Conservation (phyloP, 192 early-diverging fungal genomes). For the Entophlyctis luteolus region DNA sequence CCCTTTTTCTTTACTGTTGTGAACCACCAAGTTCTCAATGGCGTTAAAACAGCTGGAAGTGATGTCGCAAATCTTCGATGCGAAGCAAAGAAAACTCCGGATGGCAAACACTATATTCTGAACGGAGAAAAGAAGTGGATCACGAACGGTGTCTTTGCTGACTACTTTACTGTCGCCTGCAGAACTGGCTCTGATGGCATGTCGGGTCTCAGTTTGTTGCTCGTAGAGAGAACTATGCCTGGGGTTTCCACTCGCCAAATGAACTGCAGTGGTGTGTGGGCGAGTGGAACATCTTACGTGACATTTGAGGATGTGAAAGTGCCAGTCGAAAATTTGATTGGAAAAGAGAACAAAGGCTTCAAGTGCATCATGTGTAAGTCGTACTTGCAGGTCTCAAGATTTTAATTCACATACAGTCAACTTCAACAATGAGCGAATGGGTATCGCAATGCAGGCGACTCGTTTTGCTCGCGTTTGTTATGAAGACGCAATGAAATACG, state of each 20-base stretch:
- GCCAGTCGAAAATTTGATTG: slow-evolving; percentile 78
- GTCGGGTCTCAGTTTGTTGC: slow-evolving; percentile 70
- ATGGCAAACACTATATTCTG: slow-evolving; percentile 68
- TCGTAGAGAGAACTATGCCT: slow-evolving; percentile 73
- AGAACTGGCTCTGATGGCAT: slow-evolving; percentile 77
- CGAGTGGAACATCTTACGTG: slow-evolving; percentile 70
- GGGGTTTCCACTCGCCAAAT: slow-evolving; percentile 75
- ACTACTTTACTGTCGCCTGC: slow-evolving; percentile 80
- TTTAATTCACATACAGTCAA: slow-evolving; percentile 8
- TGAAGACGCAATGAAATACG: slow-evolving; percentile 78
- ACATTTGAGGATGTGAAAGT: slow-evolving; percentile 71
- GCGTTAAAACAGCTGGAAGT: slow-evolving; percentile 39
- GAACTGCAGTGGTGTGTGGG: slow-evolving; percentile 80
- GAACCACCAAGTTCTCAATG: neutral
- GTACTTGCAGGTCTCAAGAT: too few relatives aligned
- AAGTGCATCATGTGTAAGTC: slow-evolving; percentile 49
- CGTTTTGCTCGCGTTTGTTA: slow-evolving; percentile 83
- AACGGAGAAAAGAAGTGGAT: slow-evolving; percentile 76
- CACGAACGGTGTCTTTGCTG: slow-evolving; percentile 75
- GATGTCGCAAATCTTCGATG: slow-evolving; percentile 73
- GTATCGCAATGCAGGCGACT: slow-evolving; percentile 78
- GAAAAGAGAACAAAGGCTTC: slow-evolving; percentile 82
- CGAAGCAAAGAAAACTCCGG: slow-evolving; percentile 64
- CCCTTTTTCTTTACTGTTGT: neutral
- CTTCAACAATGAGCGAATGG: slow-evolving; percentile 46